phyloP scores from a whole-genome alignment of 2,329 filamentous ascomycete genomes.

The Pseudogymnoascus sp. region DNA sequence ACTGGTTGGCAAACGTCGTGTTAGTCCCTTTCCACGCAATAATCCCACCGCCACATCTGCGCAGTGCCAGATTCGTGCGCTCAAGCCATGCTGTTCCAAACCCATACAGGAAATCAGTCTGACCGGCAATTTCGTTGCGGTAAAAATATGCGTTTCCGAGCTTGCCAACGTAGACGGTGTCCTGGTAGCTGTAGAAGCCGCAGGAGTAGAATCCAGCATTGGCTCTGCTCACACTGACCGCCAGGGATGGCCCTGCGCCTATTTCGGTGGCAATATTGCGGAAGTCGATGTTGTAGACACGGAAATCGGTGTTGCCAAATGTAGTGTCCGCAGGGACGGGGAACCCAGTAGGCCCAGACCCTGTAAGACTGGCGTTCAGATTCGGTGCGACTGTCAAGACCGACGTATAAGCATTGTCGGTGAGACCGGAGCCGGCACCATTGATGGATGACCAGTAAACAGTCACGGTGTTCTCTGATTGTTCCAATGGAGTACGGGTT shows the following conservation, averaged over 20 bases:
- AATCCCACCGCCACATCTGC: conserved; percentile 59
- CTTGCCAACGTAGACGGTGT: conserved; percentile 64
- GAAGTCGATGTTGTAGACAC: conserved; percentile 62
- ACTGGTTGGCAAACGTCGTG: conserved; percentile 60
- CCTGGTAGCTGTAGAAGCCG: conserved; percentile 61
- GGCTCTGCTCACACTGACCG: conserved; percentile 53
- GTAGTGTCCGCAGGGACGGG: conserved; percentile 54
- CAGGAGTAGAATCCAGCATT: conserved; percentile 63
- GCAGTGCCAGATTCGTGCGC: conserved; percentile 46
- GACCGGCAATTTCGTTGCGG: conserved; percentile 52
- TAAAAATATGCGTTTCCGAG: conserved; percentile 61
- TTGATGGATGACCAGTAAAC: conserved; percentile 53
- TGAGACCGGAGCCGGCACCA: conserved; percentile 30
- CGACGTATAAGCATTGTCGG: conserved; percentile 57
- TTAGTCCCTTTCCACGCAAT: conserved; percentile 65
- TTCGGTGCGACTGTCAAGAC: conserved; percentile 58
- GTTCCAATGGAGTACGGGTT: conserved; percentile 20
- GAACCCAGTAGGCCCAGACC: conserved; percentile 55
- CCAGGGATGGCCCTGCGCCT: conserved; percentile 51
- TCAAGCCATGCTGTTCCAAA: conserved; percentile 60
- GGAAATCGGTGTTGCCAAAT: conserved; percentile 57
- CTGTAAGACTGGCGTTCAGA: conserved; percentile 55
- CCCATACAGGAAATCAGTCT: conserved; percentile 64
- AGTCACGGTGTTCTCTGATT: conserved; percentile 42
- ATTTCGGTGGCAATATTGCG: conserved; percentile 37